Conservation (phyloP, 163 green algal species). For the Prototheca wickerhamii region DNA sequence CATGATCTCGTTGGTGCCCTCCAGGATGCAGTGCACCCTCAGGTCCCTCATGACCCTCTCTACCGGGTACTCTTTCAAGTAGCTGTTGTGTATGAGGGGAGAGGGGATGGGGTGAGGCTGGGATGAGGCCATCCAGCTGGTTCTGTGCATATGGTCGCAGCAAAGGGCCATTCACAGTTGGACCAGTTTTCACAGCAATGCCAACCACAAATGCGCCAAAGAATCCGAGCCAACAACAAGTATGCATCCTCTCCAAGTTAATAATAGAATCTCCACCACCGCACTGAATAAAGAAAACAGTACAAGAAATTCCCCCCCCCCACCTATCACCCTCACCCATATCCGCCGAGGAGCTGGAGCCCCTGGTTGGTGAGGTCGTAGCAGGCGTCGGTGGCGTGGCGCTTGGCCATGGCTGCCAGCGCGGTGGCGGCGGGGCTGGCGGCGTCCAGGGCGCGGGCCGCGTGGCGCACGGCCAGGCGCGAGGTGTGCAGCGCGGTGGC, state of each 20-base stretch:
- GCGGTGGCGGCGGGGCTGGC: constrained; percentile 33
- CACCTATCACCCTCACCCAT: no score
- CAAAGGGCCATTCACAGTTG: no score
- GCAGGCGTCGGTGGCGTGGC: constrained; percentile 68
- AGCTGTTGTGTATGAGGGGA: constrained; percentile 20
- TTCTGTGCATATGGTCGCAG: not conserved
- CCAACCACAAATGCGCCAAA: not conserved
- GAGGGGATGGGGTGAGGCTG: not conserved
- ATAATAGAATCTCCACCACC: not conserved
- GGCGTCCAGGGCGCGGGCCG: constrained; percentile 50
- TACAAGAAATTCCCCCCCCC: no score
- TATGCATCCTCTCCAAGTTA: not conserved
- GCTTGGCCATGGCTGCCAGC: constrained; percentile 74
- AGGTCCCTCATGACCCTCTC: constrained; percentile 68
- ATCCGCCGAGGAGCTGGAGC: constrained; percentile 60
- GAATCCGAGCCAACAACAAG: not conserved
- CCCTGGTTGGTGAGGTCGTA: constrained; percentile 54
- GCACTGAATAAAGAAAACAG: not conserved
- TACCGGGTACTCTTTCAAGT: constrained; percentile 63
- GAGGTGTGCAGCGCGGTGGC: constrained; percentile 49
- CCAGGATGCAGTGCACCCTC: constrained; percentile 73
- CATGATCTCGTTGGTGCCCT: constrained; percentile 80
- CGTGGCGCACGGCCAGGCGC: constrained; percentile 52
- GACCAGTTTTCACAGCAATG: constrained; percentile 37
- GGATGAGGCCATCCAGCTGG: not conserved